Evolutionary conservation across 306 rosid species (phyloP).

Genomic region (Ochetophila trinervis): DNA sequence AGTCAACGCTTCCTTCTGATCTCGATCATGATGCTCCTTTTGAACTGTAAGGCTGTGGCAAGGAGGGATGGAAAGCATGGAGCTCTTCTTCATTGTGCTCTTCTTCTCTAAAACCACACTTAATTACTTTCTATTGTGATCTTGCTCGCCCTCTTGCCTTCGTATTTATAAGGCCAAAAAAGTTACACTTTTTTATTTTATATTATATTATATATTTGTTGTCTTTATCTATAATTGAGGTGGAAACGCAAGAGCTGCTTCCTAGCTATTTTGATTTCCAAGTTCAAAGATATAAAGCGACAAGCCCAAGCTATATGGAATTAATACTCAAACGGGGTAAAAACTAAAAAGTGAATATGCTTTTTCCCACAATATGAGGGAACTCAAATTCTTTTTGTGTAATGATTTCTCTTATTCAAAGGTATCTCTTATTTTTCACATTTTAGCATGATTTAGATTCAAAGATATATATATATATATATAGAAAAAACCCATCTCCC

Average conservation of each 20-base stretch:
- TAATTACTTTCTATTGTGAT: neutral
- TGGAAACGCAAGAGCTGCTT: neutral
- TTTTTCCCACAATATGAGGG: neutral
- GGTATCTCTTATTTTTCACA: too few relatives aligned
- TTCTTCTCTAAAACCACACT: neutral
- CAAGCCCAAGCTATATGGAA: neutral
- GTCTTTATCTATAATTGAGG: neutral
- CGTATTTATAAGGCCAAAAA: slow-evolving; percentile 28
- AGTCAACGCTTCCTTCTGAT: slow-evolving; percentile 14
- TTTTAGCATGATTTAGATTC: too few relatives aligned
- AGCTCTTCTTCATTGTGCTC: slow-evolving; percentile 34
- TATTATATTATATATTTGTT: neutral
- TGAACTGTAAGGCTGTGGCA: neutral
- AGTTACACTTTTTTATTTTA: too few relatives aligned
- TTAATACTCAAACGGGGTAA: too few relatives aligned
- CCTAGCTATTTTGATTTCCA: slow-evolving; percentile 2
- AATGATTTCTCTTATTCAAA: neutral
- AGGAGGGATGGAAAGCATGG: slow-evolving; percentile 13
- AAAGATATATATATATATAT: too few relatives aligned
- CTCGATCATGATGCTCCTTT: slow-evolving; percentile 4
- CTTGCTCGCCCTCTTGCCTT: slow-evolving; percentile 17
- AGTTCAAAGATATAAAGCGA: neutral
- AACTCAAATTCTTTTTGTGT: slow-evolving; percentile 14
- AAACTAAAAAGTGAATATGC: slow-evolving; percentile 1
- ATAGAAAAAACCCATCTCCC: too few relatives aligned